Percentiles rank a stretch among this genome's conserved stretches.
These are phyloP conservation scores for Botrytis elliptica DNA, from an alignment of 2,329 filamentous ascomycete genomes.

Conservation along the genomic window DNA sequence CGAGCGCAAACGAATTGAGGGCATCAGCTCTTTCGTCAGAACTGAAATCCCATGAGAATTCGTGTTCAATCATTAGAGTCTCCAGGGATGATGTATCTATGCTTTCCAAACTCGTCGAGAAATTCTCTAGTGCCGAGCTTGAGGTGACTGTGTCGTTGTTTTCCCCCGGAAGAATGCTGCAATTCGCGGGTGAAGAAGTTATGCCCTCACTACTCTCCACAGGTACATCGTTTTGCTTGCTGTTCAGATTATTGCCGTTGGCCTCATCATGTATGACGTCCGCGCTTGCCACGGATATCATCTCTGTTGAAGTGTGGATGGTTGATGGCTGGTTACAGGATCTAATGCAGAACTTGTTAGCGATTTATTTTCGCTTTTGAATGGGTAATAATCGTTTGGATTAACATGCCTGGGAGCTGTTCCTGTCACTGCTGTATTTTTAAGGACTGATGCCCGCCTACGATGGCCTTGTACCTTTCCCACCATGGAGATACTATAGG, in stretches of 20 bases:
- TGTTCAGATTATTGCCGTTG: neutral
- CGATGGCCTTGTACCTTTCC: conserved; percentile 18
- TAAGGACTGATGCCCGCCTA: neutral
- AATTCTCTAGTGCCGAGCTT: neutral
- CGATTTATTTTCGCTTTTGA: neutral
- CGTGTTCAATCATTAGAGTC: neutral
- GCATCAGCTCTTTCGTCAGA: neutral
- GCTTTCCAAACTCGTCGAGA: neutral
- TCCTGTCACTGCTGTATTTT: neutral
- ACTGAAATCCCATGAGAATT: conserved; percentile 11
- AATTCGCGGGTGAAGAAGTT: neutral
- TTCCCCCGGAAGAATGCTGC: neutral
- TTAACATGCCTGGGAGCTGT: neutral
- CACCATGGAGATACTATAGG: conserved; percentile 20
- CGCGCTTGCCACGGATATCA: neutral
- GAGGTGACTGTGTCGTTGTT: neutral
- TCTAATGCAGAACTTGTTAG: neutral
- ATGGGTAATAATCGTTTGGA: neutral
- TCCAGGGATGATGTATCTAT: neutral
- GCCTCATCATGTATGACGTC: neutral
- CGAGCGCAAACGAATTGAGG: neutral
- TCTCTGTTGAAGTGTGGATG: neutral
- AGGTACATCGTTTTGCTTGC: neutral
- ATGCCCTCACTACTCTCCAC: neutral
- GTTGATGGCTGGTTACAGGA: neutral